Conservation (phyloP, 495 filamentous ascomycete genomes). For the Lindgomyces ingoldianus region DNA sequence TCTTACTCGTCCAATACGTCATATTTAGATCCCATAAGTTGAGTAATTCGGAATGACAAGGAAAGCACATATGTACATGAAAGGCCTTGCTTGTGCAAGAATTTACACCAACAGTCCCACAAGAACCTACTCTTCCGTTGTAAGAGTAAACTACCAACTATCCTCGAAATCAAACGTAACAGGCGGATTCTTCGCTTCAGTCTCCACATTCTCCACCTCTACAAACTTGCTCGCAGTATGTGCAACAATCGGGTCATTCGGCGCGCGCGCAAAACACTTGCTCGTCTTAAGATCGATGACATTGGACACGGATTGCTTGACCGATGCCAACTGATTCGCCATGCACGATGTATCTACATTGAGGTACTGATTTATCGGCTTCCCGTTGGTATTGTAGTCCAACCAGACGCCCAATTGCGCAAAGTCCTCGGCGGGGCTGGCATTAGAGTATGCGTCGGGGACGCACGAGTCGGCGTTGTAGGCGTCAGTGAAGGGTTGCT, state of each 20-base stretch:
- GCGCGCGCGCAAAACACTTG: background rate
- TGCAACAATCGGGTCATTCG: background rate
- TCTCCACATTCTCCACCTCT: background rate
- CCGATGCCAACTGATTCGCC: background rate
- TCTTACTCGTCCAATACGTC: too few species aligned
- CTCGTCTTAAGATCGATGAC: background rate
- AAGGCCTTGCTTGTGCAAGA: too few species aligned
- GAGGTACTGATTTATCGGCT: background rate
- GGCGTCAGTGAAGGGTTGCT: background rate
- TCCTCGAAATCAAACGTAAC: background rate
- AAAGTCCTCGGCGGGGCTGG: constrained; percentile 8
- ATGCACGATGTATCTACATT: background rate
- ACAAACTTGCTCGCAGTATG: background rate
- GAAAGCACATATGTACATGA: too few species aligned
- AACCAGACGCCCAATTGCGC: constrained; percentile 8
- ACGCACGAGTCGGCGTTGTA: constrained; percentile 5
- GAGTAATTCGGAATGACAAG: too few species aligned
- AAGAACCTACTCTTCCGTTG: too few species aligned
- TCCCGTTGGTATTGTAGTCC: constrained; percentile 3
- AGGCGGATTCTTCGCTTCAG: background rate
- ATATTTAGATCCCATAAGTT: too few species aligned
- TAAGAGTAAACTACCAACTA: too few species aligned
- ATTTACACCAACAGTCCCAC: too few species aligned
- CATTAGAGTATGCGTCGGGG: constrained; percentile 7
- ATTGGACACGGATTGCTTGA: background rate